phyloP scores from a whole-genome alignment of 1,139 yeast species.

The Yamadazyma oceani region DNA sequence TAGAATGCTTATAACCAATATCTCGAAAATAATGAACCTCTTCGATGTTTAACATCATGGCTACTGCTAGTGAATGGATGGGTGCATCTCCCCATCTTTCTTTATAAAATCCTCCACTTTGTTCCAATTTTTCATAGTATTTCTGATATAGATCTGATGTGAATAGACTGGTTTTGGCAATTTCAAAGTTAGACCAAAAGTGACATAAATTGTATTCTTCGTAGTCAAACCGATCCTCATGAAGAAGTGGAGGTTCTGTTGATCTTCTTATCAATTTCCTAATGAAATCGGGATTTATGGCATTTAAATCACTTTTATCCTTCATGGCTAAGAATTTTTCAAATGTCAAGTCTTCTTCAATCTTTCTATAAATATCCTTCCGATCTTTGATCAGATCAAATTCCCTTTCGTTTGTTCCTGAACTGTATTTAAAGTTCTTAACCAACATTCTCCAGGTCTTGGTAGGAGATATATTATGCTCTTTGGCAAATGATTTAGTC shows the following conservation, averaged over 20 bases:
- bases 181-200: conserved; percentile 94
- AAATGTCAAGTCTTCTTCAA: conserved; percentile 30
- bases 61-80: conserved; percentile 80
- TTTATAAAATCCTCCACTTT: conserved; percentile 75
- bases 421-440: conserved; percentile 26
- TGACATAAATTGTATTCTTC: conserved; percentile 81
- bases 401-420: conserved; percentile 21
- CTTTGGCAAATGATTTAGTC: conserved; percentile 61
- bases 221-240: conserved; percentile 56
- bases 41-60: conserved; percentile 61
- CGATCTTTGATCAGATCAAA: conserved; percentile 21
- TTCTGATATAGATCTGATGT: conserved; percentile 59
- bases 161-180: conserved; percentile 77
- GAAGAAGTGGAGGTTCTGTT: conserved; percentile 31
- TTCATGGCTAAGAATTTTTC: conserved; percentile 22
- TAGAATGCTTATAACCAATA: conserved; percentile 81
- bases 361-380: conserved; percentile 24
- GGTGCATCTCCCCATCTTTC: conserved; percentile 99
- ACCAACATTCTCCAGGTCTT: conserved; percentile 60
- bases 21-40: conserved; percentile 89
- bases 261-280: conserved; percentile 26
- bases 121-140: conserved; percentile 67
- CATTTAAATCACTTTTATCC: conserved; percentile 23
- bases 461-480: conserved; percentile 45
- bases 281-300: conserved; percentile 25